Percentiles rank a stretch among this genome's conserved stretches.
Evolutionary conservation across 257 asterid species (phyloP).

Genomic region (Nicotiana sylvestris): DNA sequence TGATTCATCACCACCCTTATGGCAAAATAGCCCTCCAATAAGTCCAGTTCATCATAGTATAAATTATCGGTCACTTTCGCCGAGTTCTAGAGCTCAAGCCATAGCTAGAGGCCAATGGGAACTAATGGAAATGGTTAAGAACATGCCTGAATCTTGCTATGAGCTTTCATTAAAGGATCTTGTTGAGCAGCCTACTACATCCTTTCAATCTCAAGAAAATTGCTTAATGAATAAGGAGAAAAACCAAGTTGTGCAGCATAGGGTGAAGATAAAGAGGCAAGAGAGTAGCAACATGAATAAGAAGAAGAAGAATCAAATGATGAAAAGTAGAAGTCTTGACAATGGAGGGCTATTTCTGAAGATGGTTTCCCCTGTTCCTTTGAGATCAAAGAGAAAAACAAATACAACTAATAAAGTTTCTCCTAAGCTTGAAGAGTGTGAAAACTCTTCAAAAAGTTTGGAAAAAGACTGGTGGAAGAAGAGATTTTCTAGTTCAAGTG

Average conservation of each 20-base stretch:
- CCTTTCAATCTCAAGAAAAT: slow-evolving; percentile 21
- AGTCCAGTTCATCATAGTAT: slow-evolving; percentile 34
- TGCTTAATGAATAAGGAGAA: slow-evolving; percentile 6
- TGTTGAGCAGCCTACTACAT: slow-evolving; percentile 41
- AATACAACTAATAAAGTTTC: slow-evolving; percentile 35
- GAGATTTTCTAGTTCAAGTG: slow-evolving; percentile 43
- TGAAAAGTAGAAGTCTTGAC: slow-evolving; percentile 39
- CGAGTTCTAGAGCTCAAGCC: slow-evolving; percentile 58
- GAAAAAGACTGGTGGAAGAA: slow-evolving; percentile 88
- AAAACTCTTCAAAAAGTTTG: slow-evolving; percentile 25
- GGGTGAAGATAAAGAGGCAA: slow-evolving; percentile 9
- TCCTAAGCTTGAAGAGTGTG: slow-evolving; percentile 37
- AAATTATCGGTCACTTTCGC: slow-evolving; percentile 35
- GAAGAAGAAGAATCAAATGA: slow-evolving; percentile 24
- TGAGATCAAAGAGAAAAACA: slow-evolving; percentile 29
- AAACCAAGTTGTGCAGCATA: slow-evolving; percentile 14
- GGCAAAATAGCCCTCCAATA: slow-evolving; percentile 41
- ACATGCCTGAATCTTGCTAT: slow-evolving; percentile 71
- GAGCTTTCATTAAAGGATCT: slow-evolving; percentile 70
- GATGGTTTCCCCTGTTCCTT: slow-evolving; percentile 54
- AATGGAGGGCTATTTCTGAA: slow-evolving; percentile 54
- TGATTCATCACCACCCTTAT: slow-evolving; percentile 53
- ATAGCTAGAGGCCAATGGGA: slow-evolving; percentile 73
- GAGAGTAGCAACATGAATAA: background rate
- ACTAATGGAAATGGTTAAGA: slow-evolving; percentile 84